Evolutionary conservation across 176 grass and related monocot genomes (phyloP), one percentile per base, ranked within the genome.

Genomic region (Puya raimondii): DNA sequence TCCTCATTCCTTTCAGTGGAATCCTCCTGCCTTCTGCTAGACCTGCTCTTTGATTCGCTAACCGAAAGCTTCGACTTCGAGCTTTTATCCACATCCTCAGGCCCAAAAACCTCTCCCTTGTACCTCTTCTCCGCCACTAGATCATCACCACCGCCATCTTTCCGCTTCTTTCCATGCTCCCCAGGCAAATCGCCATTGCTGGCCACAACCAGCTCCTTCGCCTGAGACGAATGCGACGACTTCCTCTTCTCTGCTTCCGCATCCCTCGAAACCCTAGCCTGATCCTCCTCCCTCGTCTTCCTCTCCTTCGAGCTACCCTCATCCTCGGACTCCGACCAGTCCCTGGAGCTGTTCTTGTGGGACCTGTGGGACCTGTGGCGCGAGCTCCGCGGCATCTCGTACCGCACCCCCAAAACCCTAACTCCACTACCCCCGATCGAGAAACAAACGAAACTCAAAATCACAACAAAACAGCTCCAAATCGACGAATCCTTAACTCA

Each of bases 291-390:
- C 80, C 82, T 74, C 25, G 74, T 15, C 42, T 26, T 83, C 51
- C 66, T 68, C 78, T 56, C 70, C 48, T 68, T 74, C 85, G 66
- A 47, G 33, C 21, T 61, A 61, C 48, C 87, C 33, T 91, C 89
- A 67, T 86, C 85, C 51, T 94, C 90, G 11, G 95, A 99, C 20
- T 85, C 90, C 10, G 95, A 94, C 70, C 78, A 85, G 52, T 99
- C 94, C 50, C 63, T 79, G 51, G 85, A 89, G 47, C 81, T 85
- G 23, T 84, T 82, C 95, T 82, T 86, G 75, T 88, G 90, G 33
- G 95, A 94, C 5, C 91, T 82, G 75, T 99, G 95, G 20, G 95
- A 99, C 72, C 82, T 80, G 78, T 99, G 90, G 54, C 95, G 89
- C 67, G 95, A 94, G 49, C 73, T 88, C 72, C 95, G 87, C 50